A percentile compares a stretch with the other conserved stretches of the same genome.
Evolutionary conservation across 2,329 filamentous ascomycete genomes (phyloP).

Genomic region (Zasmidium cellare): DNA sequence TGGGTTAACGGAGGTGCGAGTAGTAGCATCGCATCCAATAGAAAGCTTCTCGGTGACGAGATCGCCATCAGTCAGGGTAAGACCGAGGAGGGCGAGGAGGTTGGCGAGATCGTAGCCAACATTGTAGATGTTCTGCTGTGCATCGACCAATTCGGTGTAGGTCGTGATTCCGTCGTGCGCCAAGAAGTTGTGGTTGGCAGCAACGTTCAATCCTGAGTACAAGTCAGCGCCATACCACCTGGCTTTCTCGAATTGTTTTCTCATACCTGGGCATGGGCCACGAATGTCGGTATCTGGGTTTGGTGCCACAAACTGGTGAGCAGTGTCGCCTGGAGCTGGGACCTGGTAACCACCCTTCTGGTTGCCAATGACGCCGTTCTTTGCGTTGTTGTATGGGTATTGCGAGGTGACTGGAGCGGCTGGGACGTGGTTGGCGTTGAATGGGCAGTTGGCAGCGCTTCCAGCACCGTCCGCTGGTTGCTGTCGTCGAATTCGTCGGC

Average conservation of each 20-base stretch:
- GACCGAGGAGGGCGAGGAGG: slow-evolving; percentile 41
- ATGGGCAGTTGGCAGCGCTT: slow-evolving; percentile 34
- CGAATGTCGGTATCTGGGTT: slow-evolving; percentile 39
- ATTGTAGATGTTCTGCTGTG: slow-evolving; percentile 49
- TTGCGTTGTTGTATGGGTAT: slow-evolving; percentile 47
- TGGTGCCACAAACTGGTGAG: slow-evolving; percentile 40
- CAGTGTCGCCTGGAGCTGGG: slow-evolving; percentile 43
- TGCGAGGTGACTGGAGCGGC: slow-evolving; percentile 34
- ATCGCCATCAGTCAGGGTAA: slow-evolving; percentile 43
- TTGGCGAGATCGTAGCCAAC: slow-evolving; percentile 44
- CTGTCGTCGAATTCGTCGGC: slow-evolving; percentile 28
- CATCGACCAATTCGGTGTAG: slow-evolving; percentile 47
- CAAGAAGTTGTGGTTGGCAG: slow-evolving; percentile 47
- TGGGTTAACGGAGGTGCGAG: slow-evolving; percentile 39
- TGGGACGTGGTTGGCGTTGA: slow-evolving; percentile 35
- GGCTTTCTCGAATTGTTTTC: too few species aligned
- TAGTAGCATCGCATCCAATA: slow-evolving; percentile 49
- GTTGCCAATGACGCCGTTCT: slow-evolving; percentile 43
- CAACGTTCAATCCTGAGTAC: too few species aligned
- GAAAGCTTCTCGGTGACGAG: slow-evolving; percentile 44
- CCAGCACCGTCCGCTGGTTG: slow-evolving; percentile 32
- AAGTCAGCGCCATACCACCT: too few species aligned
- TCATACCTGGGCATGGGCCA: slow-evolving; percentile 44
- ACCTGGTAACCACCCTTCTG: slow-evolving; percentile 46
- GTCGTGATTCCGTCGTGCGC: slow-evolving; percentile 45